Base-by-base conservation (phyloP, 163 green algal genomes). In the Scenedesmus sp. region DNA sequence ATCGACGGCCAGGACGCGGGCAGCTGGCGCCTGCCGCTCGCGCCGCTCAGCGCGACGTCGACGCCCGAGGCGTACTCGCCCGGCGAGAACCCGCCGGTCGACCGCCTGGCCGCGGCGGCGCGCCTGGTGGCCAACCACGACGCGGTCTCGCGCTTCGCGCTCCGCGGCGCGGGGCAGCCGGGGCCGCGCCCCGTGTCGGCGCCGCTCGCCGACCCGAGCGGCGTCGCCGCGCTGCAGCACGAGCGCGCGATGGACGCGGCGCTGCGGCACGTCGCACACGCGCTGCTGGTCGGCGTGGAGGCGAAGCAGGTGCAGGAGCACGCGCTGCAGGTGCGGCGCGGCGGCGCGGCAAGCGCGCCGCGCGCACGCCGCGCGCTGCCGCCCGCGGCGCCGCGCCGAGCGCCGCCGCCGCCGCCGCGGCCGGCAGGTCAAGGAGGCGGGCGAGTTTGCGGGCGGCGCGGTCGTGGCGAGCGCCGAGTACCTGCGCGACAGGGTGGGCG, bases 401-500 rank as follows among this genome's bases (percentile, higher is more conserved):
- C n/a, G n/a, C n/a, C n/a, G n/a, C n/a, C n/a, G n/a, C n/a, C n/a
- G n/a, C n/a, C 80, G 81, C 4, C 53, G 70, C 20, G 75, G 20
- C 47, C 3, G 70, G 62, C 53, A 81, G 53, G 48, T 78, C 18
- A 29, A 67, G 24, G 60, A 63, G 44, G 26, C 53, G 24, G 65
- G 63, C 17, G 44, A 26, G 0, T 44, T 85, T 62, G 15, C 69
- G 2, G 85, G 82, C 15, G 42, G 56, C 22, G 48, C 75, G 0
- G 73, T 91, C 18, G 67, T 85, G 4, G 67, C 70, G 10, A 84
- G 79, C 24, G 77, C 90, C 14, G 86, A 73, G 7, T 98, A 98
- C 75, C 51, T 99, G 70, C 77, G 94, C 5, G 92, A 98, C 76
- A 81, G 93, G 4, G 92, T 99, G n/a, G 91, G 94, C 2, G 95